Conservation (phyloP, 306 rosid genomes). For the Aeschynomene evenia region DNA sequence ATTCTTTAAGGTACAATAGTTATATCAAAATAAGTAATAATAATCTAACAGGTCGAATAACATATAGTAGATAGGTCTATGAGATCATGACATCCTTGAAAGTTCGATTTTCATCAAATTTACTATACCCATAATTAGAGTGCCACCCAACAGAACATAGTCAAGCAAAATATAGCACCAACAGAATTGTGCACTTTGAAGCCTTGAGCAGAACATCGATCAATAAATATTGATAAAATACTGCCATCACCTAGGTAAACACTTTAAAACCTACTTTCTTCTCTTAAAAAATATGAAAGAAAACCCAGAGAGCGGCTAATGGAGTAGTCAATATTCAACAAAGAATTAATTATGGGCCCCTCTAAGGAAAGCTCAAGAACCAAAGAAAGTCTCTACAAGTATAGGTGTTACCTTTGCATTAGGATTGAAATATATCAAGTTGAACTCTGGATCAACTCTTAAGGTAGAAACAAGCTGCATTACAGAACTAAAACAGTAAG, state of each 20-base stretch:
- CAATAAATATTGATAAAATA: slow-evolving; percentile 8
- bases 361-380: neutral
- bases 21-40: neutral
- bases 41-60: neutral
- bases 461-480: slow-evolving; percentile 91
- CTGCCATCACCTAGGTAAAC: neutral
- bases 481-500: slow-evolving; percentile 21
- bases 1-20: neutral
- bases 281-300: neutral
- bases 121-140: neutral
- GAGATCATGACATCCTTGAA: neutral
- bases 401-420: slow-evolving; percentile 62
- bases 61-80: neutral
- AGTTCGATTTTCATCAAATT: neutral
- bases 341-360: neutral
- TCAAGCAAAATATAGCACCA: slow-evolving; percentile 5
- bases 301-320: slow-evolving; percentile 9
- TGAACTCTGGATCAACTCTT: slow-evolving; percentile 72
- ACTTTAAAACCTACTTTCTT: slow-evolving; percentile 9
- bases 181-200: neutral
- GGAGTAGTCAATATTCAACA: neutral
- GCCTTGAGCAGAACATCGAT: slow-evolving; percentile 5
- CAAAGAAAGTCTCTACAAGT: neutral
- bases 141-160: slow-evolving; percentile 9
- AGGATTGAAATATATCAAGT: slow-evolving; percentile 70